Percentiles rank a stretch among this genome's conserved stretches.
Conservation (phyloP, 805 yeast genomes). For the Torulaspora indica region DNA sequence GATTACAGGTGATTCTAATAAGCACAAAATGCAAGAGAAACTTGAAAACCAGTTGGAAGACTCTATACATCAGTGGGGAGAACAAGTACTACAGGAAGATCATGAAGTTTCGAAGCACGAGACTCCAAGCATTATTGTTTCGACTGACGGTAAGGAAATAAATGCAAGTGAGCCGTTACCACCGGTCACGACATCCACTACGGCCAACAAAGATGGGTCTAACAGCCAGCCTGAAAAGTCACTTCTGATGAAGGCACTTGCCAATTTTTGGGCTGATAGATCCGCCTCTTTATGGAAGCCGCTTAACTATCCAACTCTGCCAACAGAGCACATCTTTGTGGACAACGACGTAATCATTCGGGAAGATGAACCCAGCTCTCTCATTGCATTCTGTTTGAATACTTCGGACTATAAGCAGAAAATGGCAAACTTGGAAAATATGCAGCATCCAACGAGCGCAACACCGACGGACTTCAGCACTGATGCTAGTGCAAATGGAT, state of each 20-base stretch:
- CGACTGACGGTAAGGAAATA: slow-evolving; percentile 10
- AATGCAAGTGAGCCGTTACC: slow-evolving; percentile 19
- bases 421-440: slow-evolving; percentile 37
- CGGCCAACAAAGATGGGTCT: slow-evolving; percentile 27
- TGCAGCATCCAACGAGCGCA: slow-evolving; percentile 8
- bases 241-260: slow-evolving; percentile 73
- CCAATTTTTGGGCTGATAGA: slow-evolving; percentile 96
- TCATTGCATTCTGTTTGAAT: slow-evolving; percentile 87
- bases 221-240: slow-evolving; percentile 56
- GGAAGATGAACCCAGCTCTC: slow-evolving; percentile 93
- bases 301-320: slow-evolving; percentile 67
- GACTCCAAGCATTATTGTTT: slow-evolving; percentile 9
- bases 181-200: slow-evolving; percentile 21
- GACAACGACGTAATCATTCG: slow-evolving; percentile 91
- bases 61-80: slow-evolving; percentile 35
- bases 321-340: slow-evolving; percentile 85
- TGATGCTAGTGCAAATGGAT: slow-evolving; percentile 3
- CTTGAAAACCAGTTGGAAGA: slow-evolving; percentile 31
- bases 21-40: slow-evolving; percentile 20
- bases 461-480: slow-evolving; percentile 8
- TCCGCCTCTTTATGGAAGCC: slow-evolving; percentile 96
- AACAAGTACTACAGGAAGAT: slow-evolving; percentile 18
- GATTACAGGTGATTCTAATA: slow-evolving; percentile 8
- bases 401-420: slow-evolving; percentile 76
- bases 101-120: slow-evolving; percentile 3